Percentiles rank a stretch among this genome's conserved stretches.
These are phyloP conservation scores for Crithidia expoeki DNA, from an alignment of 208 protist genomes.

Conservation along the genomic window DNA sequence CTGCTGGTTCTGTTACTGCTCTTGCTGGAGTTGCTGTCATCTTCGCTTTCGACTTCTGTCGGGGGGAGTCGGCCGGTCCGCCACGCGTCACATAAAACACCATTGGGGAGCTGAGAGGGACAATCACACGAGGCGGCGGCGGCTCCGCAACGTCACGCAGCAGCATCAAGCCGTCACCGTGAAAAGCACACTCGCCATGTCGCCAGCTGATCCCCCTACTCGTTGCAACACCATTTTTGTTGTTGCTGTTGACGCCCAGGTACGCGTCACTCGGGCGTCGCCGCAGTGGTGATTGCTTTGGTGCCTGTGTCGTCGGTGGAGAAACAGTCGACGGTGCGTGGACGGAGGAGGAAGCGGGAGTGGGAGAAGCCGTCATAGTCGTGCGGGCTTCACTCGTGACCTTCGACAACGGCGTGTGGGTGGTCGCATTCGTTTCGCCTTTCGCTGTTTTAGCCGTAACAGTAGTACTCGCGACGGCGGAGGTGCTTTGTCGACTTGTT, in stretches of 20 bases:
- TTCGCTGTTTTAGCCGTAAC: neutral
- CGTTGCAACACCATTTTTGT: neutral
- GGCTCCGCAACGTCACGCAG: slow-evolving; percentile 9
- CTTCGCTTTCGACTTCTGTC: neutral
- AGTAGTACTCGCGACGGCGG: neutral
- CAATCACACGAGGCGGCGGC: slow-evolving; percentile 2
- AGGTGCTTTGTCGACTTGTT: neutral
- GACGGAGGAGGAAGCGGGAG: too few species aligned
- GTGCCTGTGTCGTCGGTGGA: too few species aligned
- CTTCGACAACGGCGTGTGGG: neutral
- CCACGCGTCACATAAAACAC: neutral
- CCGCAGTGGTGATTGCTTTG: neutral
- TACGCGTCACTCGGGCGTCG: neutral
- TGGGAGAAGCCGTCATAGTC: too few species aligned
- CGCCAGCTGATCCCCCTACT: neutral
- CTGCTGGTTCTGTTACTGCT: neutral
- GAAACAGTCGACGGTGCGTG: too few species aligned
- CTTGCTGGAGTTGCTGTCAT: too few species aligned
- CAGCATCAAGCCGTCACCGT: slow-evolving; percentile 9
- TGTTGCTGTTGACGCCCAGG: neutral
- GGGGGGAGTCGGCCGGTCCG: neutral
- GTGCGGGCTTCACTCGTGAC: neutral
- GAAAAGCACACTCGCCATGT: neutral
- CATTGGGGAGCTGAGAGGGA: neutral
- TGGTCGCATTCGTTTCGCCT: too few species aligned